Evolutionary conservation across 805 yeast species (phyloP).

Genomic region (Pichia occidentalis): DNA sequence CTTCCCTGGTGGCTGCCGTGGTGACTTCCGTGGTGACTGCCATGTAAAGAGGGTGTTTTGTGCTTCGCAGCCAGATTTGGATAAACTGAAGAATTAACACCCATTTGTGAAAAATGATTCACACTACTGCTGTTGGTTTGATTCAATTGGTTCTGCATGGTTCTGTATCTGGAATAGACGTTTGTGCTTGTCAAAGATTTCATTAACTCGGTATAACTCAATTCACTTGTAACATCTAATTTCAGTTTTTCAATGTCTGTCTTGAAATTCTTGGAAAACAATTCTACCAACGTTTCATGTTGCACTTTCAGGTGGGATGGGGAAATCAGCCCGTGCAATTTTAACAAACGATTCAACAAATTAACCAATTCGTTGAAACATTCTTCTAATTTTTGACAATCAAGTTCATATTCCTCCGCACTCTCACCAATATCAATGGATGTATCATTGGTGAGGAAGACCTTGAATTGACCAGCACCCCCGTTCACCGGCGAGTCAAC

Average conservation of each 20-base stretch:
- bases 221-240: conserved; percentile 23
- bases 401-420: conserved; percentile 22
- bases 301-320: conserved; percentile 50
- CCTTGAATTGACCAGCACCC: conserved; percentile 78
- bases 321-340: conserved; percentile 60
- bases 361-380: conserved; percentile 65
- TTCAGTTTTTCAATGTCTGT: conserved; percentile 49
- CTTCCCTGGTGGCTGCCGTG: conserved; percentile 7
- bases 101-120: conserved; percentile 5
- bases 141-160: background rate
- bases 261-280: conserved; percentile 61
- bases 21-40: conserved; percentile 3
- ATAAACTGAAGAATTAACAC: no score
- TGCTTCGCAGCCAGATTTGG: background rate
- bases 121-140: conserved; percentile 3
- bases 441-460: conserved; percentile 39
- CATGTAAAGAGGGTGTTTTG: conserved; percentile 5
- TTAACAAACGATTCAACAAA: conserved; percentile 59
- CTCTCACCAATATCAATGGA: conserved; percentile 15
- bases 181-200: conserved; percentile 15
- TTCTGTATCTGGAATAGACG: conserved; percentile 15
- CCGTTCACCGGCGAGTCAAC: conserved; percentile 92
- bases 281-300: conserved; percentile 58
- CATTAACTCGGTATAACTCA: conserved; percentile 17
- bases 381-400: conserved; percentile 29